Conservation (phyloP, 305 asterid species). For the Fraxinus sp. region DNA sequence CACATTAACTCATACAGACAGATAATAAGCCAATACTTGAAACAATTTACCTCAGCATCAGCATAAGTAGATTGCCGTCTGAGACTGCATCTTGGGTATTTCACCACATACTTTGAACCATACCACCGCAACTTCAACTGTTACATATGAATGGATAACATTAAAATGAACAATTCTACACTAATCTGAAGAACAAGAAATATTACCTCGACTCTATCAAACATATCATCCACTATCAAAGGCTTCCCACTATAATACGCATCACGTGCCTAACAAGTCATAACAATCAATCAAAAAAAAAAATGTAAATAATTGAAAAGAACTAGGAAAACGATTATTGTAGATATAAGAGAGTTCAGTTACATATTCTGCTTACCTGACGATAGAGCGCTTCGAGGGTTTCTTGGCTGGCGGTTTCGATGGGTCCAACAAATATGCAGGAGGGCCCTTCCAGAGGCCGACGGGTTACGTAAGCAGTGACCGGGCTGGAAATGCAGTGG, state of each 20-base stretch:
- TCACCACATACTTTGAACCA: slow-evolving; percentile 81
- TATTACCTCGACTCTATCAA: slow-evolving; percentile 86
- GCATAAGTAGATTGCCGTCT: slow-evolving; percentile 85
- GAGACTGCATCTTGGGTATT: slow-evolving; percentile 97
- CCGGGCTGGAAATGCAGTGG: slow-evolving; percentile 35
- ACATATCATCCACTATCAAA: slow-evolving; percentile 88
- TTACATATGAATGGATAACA: slow-evolving; percentile 2
- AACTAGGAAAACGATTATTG: slow-evolving; percentile 1
- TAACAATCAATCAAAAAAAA: not conserved
- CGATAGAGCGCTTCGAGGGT: slow-evolving; percentile 86
- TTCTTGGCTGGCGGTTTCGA: slow-evolving; percentile 88
- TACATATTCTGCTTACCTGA: slow-evolving; percentile 44
- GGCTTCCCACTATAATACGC: slow-evolving; percentile 85
- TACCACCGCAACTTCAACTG: slow-evolving; percentile 84
- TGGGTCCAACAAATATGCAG: slow-evolving; percentile 85
- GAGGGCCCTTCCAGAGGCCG: slow-evolving; percentile 68
- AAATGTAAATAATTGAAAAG: not conserved
- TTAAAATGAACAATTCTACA: not conserved
- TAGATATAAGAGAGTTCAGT: not conserved
- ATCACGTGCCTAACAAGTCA: slow-evolving; percentile 62
- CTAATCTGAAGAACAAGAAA: not conserved
- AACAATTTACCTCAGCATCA: slow-evolving; percentile 81
- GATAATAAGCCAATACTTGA: not conserved
- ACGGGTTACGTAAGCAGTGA: slow-evolving; percentile 38
- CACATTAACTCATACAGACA: not conserved